A percentile compares a stretch with the other conserved stretches of the same genome.
phyloP scores from a whole-genome alignment of 2,329 filamentous ascomycete species.

The Beauveria bassiana region DNA sequence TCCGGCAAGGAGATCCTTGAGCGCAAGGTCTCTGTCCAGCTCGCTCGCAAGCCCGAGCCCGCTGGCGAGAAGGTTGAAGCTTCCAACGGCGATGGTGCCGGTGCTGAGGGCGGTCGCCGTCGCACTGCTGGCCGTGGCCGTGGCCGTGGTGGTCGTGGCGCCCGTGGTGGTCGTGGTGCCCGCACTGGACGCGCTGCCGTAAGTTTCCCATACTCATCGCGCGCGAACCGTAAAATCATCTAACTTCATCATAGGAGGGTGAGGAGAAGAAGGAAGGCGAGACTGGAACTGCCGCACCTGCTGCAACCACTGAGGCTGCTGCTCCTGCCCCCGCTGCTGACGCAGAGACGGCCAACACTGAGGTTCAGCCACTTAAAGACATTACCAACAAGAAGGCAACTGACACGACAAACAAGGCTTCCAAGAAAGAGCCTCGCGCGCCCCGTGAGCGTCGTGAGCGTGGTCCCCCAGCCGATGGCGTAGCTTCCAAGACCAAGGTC shows the following conservation, averaged over 20 bases:
- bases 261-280: conserved; percentile 42
- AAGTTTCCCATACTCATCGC: conserved; percentile 22
- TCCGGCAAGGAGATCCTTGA: conserved; percentile 97
- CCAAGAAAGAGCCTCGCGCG: conserved; percentile 45
- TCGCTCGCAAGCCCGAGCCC: conserved; percentile 93
- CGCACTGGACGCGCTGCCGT: conserved; percentile 36
- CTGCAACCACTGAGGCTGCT: conserved; percentile 31
- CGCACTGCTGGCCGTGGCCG: conserved; percentile 57
- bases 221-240: neutral
- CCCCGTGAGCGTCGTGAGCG: conserved; percentile 62
- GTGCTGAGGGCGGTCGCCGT: conserved; percentile 58
- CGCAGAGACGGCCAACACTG: conserved; percentile 38
- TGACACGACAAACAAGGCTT: conserved; percentile 53
- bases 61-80: conserved; percentile 68
- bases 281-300: conserved; percentile 30
- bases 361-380: conserved; percentile 53
- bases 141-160: conserved; percentile 62
- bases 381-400: conserved; percentile 51
- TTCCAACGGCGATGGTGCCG: conserved; percentile 66
- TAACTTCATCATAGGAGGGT: conserved; percentile 20
- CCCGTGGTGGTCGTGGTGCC: conserved; percentile 54
- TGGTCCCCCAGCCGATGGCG: conserved; percentile 92
- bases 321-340: conserved; percentile 33
- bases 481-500: conserved; percentile 99
- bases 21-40: conserved; percentile 98